Evolutionary conservation across 176 grass and related monocot genomes (phyloP).

Genomic region (Olyra latifolia): DNA sequence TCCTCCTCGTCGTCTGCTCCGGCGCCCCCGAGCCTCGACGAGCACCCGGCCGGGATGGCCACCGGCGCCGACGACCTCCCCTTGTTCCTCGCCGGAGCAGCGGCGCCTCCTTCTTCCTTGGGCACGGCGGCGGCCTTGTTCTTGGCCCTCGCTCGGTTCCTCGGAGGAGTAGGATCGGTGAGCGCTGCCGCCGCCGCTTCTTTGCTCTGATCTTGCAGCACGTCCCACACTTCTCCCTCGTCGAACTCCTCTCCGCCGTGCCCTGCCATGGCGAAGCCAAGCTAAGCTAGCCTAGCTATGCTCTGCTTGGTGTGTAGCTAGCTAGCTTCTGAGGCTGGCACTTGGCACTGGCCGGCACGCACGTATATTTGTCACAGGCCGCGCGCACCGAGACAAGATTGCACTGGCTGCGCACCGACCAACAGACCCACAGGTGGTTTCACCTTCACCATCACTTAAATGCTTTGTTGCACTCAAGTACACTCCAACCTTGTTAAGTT

Average conservation of each 20-base stretch:
- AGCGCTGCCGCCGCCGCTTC: background rate
- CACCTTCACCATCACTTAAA: constrained; percentile 1
- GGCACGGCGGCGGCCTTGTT: background rate
- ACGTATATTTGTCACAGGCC: constrained; percentile 34
- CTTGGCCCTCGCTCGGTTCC: background rate
- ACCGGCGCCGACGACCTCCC: constrained; percentile 30
- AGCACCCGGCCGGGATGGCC: constrained; percentile 29
- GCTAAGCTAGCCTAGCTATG: background rate
- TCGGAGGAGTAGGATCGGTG: background rate
- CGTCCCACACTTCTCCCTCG: constrained; percentile 49
- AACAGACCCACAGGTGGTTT: constrained; percentile 41
- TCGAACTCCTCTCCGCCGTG: constrained; percentile 46
- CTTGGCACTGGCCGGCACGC: background rate
- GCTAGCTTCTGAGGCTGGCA: constrained; percentile 10
- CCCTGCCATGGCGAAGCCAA: constrained; percentile 1
- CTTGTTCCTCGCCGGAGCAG: background rate
- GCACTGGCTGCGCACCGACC: constrained; percentile 30
- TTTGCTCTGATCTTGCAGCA: constrained; percentile 25
- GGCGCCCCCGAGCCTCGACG: background rate
- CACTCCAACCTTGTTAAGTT: background rate
- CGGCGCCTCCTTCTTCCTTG: background rate
- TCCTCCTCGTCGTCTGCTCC: background rate
- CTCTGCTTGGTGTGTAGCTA: background rate
- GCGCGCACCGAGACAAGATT: constrained; percentile 31
- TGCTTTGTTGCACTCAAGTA: constrained; percentile 2